phyloP scores from a whole-genome alignment of 495 filamentous ascomycete genomes.

The Aspergillus mulundensis region DNA sequence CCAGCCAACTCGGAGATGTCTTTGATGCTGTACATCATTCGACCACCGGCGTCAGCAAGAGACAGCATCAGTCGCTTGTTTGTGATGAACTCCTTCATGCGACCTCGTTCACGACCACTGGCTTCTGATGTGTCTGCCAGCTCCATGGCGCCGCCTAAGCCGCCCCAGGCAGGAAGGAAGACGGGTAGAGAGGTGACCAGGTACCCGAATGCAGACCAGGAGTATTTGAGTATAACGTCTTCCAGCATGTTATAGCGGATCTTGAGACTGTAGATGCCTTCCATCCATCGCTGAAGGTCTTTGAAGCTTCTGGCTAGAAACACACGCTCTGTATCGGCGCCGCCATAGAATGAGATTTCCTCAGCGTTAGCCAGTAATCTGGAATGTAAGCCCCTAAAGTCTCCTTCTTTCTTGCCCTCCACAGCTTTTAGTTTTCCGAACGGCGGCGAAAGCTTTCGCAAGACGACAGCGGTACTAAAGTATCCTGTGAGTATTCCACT shows the following conservation, averaged over 20 bases:
- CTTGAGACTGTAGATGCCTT: conserved; percentile 91
- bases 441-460: conserved; percentile 82
- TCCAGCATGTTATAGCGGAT: conserved; percentile 98
- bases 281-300: conserved; percentile 90
- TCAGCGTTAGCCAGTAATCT: conserved; percentile 95
- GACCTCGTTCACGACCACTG: conserved; percentile 64
- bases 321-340: conserved; percentile 84
- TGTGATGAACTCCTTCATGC: conserved; percentile 99
- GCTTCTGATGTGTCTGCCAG: conserved; percentile 40
- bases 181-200: conserved; percentile 87
- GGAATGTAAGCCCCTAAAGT: conserved; percentile 86
- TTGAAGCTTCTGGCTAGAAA: conserved; percentile 88
- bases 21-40: conserved; percentile 99
- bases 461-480: conserved; percentile 81
- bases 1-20: conserved; percentile 91
- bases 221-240: conserved; percentile 97
- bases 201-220: conserved; percentile 97
- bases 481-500: conserved; percentile 87
- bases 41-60: conserved; percentile 89
- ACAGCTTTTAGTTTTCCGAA: conserved; percentile 96
- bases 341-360: conserved; percentile 98
- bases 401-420: conserved; percentile 88
- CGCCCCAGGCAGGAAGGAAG: conserved; percentile 94
- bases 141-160: conserved; percentile 68
- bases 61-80: conserved; percentile 99